phyloP scores from a whole-genome alignment of 768 basidiomycete species.

The Kwoniella pini region DNA sequence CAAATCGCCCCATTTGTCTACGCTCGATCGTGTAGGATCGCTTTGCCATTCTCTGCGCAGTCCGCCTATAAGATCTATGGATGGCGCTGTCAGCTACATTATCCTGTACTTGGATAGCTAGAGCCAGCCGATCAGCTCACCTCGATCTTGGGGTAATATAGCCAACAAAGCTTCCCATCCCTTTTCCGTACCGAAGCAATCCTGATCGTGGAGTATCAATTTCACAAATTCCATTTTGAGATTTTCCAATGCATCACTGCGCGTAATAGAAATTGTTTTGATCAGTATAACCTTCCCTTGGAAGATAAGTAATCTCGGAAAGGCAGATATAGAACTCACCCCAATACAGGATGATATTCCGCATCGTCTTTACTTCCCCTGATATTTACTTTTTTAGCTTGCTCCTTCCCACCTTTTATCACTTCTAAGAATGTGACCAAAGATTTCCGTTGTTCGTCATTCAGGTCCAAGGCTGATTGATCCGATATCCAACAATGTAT shows the following conservation, averaged over 20 bases:
- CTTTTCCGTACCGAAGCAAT: conserved; percentile 70
- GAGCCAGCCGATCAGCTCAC: no score
- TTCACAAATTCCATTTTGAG: conserved; percentile 65
- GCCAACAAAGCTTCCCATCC: conserved; percentile 74
- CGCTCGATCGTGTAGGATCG: conserved; percentile 62
- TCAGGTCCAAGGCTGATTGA: conserved; percentile 78
- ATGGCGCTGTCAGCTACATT: not conserved
- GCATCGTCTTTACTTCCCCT: conserved; percentile 56
- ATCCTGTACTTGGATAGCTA: no score
- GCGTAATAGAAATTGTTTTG: not conserved
- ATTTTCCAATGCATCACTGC: conserved; percentile 58
- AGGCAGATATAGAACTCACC: no score
- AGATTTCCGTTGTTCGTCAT: conserved; percentile 84
- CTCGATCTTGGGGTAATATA: conserved; percentile 66
- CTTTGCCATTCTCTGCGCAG: conserved; percentile 66
- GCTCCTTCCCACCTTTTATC: conserved; percentile 75
- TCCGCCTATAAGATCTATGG: conserved; percentile 46
- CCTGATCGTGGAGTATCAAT: conserved; percentile 77
- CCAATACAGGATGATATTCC: conserved; percentile 71
- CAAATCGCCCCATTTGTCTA: conserved; percentile 74
- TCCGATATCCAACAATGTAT: conserved; percentile 99
- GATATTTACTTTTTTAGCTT: conserved; percentile 78
- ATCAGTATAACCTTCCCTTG: not conserved
- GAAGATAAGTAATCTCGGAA: not conserved
- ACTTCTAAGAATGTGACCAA: conserved; percentile 86